These are phyloP conservation scores for Stylosanthes scabra DNA, from an alignment of 331 rosid species.

Conservation along the genomic window DNA sequence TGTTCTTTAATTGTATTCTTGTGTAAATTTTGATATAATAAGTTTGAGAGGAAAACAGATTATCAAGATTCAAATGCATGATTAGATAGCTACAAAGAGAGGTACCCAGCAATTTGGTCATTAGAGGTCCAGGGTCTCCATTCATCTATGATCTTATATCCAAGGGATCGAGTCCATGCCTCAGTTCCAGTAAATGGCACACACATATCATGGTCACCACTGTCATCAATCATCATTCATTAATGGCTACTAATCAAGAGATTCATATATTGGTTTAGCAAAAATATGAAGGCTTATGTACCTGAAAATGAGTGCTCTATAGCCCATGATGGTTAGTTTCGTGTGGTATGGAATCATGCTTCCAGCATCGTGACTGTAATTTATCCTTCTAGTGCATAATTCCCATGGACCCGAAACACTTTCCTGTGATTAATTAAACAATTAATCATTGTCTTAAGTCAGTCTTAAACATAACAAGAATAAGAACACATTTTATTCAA, in stretches of 20 bases:
- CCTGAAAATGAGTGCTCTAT: constrained; percentile 78
- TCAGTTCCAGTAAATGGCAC: constrained; percentile 33
- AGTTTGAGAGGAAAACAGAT: background rate
- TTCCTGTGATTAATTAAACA: constrained; percentile 34
- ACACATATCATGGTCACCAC: constrained; percentile 38
- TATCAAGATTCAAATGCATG: too few relatives aligned
- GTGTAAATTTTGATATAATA: too few relatives aligned
- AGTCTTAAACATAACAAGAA: too few relatives aligned
- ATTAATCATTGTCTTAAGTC: too few relatives aligned
- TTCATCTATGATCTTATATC: constrained; percentile 36
- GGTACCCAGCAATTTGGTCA: constrained; percentile 17
- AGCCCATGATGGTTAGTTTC: constrained; percentile 63
- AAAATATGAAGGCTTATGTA: background rate
- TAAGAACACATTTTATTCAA: too few relatives aligned
- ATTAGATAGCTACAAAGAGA: background rate
- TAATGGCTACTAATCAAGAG: background rate
- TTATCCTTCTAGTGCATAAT: constrained; percentile 56
- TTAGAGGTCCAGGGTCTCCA: background rate
- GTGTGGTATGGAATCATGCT: constrained; percentile 87
- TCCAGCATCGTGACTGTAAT: constrained; percentile 59
- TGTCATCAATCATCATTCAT: background rate
- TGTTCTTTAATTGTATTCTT: too few relatives aligned
- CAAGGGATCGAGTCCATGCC: constrained; percentile 34
- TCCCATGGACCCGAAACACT: constrained; percentile 62
- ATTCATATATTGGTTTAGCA: background rate